Evolutionary conservation across 768 basidiomycete genomes (phyloP).

Genomic region (Crucibulum laeve): DNA sequence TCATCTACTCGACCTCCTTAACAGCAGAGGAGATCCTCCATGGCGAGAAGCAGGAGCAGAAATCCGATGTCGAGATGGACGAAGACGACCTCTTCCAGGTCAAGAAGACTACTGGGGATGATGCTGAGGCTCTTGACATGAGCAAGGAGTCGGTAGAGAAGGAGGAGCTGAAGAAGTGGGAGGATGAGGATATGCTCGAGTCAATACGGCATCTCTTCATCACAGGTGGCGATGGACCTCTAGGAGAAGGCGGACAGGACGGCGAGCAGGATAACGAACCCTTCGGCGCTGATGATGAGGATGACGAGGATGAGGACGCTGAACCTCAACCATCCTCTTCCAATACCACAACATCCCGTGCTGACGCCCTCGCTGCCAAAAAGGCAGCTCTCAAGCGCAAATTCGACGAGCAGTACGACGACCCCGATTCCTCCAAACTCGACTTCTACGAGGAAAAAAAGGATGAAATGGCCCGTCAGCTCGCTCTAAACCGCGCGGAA

Average conservation of each 20-base stretch:
- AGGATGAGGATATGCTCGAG: constrained; percentile 80
- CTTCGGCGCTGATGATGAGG: constrained; percentile 29
- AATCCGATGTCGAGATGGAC: constrained; percentile 36
- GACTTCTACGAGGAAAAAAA: constrained; percentile 93
- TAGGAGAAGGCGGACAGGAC: constrained; percentile 32
- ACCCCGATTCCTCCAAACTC: constrained; percentile 69
- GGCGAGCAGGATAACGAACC: constrained; percentile 32
- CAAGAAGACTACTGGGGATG: constrained; percentile 30
- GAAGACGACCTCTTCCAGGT: constrained; percentile 78
- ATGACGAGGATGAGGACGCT: constrained; percentile 25
- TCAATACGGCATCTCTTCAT: constrained; percentile 89
- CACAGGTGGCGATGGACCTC: constrained; percentile 52
- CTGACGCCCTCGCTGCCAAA: constrained; percentile 68
- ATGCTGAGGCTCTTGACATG: constrained; percentile 60
- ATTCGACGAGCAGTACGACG: constrained; percentile 96
- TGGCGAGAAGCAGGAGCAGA: constrained; percentile 29
- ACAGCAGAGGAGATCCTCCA: constrained; percentile 65
- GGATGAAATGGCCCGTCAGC: constrained; percentile 84
- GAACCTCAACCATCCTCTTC: constrained; percentile 8
- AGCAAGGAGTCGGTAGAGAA: constrained; percentile 55
- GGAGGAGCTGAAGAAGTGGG: constrained; percentile 69
- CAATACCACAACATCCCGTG: constrained; percentile 32
- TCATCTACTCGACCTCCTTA: constrained; percentile 73
- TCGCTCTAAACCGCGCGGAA: constrained; percentile 78
- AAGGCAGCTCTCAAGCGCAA: constrained; percentile 91